These are phyloP conservation scores for Kurtzmaniella fragi DNA, from an alignment of 805 yeast species.

Conservation along the genomic window DNA sequence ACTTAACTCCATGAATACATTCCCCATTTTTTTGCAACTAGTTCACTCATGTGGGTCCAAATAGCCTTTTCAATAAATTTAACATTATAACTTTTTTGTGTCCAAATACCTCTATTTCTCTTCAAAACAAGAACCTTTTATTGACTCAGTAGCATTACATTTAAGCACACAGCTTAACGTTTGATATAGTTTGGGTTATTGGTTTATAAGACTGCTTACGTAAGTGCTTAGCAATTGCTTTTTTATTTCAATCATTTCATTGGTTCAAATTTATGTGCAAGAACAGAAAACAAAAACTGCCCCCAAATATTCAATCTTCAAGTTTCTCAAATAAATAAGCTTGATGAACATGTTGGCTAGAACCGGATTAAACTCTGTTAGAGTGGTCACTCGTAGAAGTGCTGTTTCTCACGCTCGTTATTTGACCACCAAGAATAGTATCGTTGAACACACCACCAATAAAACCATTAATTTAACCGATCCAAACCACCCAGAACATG, in stretches of 20 bases:
- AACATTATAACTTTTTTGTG: too few species aligned
- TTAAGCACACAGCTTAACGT: too few species aligned
- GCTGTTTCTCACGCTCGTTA: conserved; percentile 7
- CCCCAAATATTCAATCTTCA: neutral
- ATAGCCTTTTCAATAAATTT: too few species aligned
- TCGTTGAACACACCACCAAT: conserved; percentile 37
- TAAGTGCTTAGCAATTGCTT: neutral
- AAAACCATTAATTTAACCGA: conserved; percentile 35
- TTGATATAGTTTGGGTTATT: too few species aligned
- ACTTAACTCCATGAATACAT: too few species aligned
- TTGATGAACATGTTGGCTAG: conserved; percentile 24
- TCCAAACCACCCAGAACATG: conserved; percentile 38
- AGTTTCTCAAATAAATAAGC: neutral
- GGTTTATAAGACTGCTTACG: too few species aligned
- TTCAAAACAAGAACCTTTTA: too few species aligned
- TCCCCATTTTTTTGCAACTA: too few species aligned
- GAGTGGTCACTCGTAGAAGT: conserved; percentile 8
- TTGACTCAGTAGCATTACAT: too few species aligned
- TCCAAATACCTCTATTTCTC: too few species aligned
- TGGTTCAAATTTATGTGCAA: too few species aligned
- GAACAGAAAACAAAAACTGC: neutral
- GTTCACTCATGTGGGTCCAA: too few species aligned
- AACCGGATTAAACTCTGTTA: conserved; percentile 16
- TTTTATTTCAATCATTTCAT: neutral
- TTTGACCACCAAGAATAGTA: conserved; percentile 32